Evolutionary conservation across 345 rosid genomes (phyloP), one percentile per base, ranked within the genome.

Genomic region (Odontarrhena argentea): DNA sequence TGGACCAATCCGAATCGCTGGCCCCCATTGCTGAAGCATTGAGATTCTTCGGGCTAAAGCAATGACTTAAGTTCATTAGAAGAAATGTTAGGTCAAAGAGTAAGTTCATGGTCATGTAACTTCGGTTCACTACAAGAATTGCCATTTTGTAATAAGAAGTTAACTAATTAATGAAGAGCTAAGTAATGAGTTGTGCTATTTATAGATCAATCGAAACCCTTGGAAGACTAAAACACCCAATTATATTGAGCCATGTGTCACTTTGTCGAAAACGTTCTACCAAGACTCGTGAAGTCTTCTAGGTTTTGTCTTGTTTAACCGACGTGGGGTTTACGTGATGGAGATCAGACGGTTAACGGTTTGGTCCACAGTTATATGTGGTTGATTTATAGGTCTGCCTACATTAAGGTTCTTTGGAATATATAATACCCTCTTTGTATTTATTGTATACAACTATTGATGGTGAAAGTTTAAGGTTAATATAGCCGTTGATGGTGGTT

Each of bases 401-500:
- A 24, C 65, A 57, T 65, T 34, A 51, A 51, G 77, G 72, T 41
- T 18, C 22, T 18, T 18, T 18, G 22, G 9, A 62, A 47, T 30
- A 18, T 18, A 34, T 24, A 34, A 22, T 15, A 32, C 14, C 32
- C 42, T 43, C 43, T 38, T 66, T 18, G 15, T 13, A 14, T 40
- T 8, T 5, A 37, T 42, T 38, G 51, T 32, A 15, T 56, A 24
- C 5, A 15, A 32, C 26, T 36, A 67, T 67, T 51, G 70, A 76
- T 26, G 63, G 68, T 54, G 73, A 72, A 60, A 48, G 2, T 6
- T 46, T 53, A 71, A 78, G 83, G 78, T 30, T 71, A 55, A 71
- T 70, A 26, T 54, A 52, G 83, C 84, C 84, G 82, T 77, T 79
- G 74, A 81, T 79, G 83, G 79, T 59, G 81, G 84, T 65, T 70